phyloP scores from a whole-genome alignment of 2,329 filamentous ascomycete genomes.

The Sphaerulina populicola region DNA sequence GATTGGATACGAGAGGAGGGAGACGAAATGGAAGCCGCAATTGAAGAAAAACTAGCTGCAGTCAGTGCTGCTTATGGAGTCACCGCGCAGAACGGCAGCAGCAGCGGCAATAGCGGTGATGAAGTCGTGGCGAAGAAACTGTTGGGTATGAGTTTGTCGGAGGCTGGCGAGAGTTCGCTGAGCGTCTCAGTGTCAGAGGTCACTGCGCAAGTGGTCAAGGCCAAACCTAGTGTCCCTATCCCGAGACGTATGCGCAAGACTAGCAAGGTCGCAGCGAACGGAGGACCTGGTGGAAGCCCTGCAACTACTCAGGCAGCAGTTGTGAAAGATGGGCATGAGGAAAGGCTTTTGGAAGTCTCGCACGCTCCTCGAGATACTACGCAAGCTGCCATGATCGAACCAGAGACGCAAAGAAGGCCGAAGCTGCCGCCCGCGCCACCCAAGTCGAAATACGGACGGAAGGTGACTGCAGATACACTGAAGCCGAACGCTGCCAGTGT shows the following conservation, averaged over 20 bases:
- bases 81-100: not conserved
- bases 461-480: slow-evolving; percentile 1
- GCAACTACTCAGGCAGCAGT: slow-evolving; percentile 9
- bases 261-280: slow-evolving; percentile 12
- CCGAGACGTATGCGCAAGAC: slow-evolving; percentile 53
- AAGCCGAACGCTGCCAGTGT: not conserved
- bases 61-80: slow-evolving; percentile 23
- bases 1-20: slow-evolving; percentile 33
- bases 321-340: slow-evolving; percentile 3
- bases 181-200: slow-evolving; percentile 66
- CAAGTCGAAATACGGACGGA: slow-evolving; percentile 9
- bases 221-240: slow-evolving; percentile 74
- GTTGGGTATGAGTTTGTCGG: slow-evolving; percentile 62
- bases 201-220: slow-evolving; percentile 58
- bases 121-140: slow-evolving; percentile 44
- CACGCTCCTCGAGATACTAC: not conserved
- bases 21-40: slow-evolving; percentile 27
- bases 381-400: slow-evolving; percentile 5
- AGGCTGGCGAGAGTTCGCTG: slow-evolving; percentile 61
- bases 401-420: slow-evolving; percentile 11
- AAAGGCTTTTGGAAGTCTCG: slow-evolving; percentile 3
- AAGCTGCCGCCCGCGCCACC: slow-evolving; percentile 7
- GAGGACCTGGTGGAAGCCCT: not conserved
- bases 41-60: slow-evolving; percentile 17
- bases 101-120: slow-evolving; percentile 3